phyloP scores from a whole-genome alignment of 1,284 basidiomycete species.

The Omphalotus olearius region DNA sequence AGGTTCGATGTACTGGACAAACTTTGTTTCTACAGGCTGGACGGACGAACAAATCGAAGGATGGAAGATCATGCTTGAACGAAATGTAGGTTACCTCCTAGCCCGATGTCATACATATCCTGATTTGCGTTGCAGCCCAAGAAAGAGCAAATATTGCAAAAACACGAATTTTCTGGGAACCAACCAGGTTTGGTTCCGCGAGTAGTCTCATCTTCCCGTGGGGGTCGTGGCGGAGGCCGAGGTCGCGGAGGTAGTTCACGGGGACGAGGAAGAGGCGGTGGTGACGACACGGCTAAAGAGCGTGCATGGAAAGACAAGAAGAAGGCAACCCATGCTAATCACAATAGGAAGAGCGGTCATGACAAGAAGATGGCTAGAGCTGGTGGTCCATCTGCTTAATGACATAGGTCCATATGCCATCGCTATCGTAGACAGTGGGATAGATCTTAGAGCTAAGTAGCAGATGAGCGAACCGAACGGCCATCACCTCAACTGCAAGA shows the following conservation, averaged over 20 bases:
- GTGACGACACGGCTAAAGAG: slow-evolving; percentile 36
- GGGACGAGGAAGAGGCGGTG: slow-evolving; percentile 17
- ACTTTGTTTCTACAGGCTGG: slow-evolving; percentile 43
- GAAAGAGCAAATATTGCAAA: slow-evolving; percentile 68
- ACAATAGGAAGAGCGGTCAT: slow-evolving; percentile 64
- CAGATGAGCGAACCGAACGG: no score
- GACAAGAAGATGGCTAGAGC: slow-evolving; percentile 72
- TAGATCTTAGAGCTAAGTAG: no score
- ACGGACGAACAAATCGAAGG: slow-evolving; percentile 83
- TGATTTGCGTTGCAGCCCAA: slow-evolving; percentile 40
- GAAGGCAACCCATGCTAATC: slow-evolving; percentile 60
- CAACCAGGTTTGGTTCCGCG: slow-evolving; percentile 20
- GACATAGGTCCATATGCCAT: no score
- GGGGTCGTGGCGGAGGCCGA: slow-evolving; percentile 23
- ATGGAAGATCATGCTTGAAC: slow-evolving; percentile 83
- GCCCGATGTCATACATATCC: neutral
- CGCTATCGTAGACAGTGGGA: no score
- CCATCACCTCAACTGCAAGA: no score
- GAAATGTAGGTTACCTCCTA: slow-evolving; percentile 54
- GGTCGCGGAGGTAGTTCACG: slow-evolving; percentile 28
- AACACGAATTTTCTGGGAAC: slow-evolving; percentile 74
- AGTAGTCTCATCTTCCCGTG: slow-evolving; percentile 14
- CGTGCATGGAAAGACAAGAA: slow-evolving; percentile 68
- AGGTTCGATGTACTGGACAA: neutral
- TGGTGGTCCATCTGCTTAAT: slow-evolving; percentile 28